A percentile compares a stretch with the other conserved stretches of the same genome.
Evolutionary conservation across 169 alveolate species (phyloP).

Genomic region (Neospora caninum): DNA sequence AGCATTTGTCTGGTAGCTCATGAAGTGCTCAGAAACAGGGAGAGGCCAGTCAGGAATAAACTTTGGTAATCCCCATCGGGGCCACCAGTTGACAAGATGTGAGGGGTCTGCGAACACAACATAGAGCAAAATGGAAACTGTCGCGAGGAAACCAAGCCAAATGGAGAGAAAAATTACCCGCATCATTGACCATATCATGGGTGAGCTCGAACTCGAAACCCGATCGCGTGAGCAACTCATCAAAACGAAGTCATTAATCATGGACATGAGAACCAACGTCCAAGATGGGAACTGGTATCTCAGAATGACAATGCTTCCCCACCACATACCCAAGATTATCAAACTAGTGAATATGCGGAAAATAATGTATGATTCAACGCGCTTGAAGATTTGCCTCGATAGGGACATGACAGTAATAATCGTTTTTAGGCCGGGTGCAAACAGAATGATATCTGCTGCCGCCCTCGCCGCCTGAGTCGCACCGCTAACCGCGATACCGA

Average conservation of each 20-base stretch:
- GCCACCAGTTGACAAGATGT: conserved; percentile 61
- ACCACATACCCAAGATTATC: conserved; percentile 72
- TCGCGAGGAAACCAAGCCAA: conserved; percentile 61
- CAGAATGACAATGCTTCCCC: conserved; percentile 67
- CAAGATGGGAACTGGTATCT: conserved; percentile 63
- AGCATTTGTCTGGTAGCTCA: conserved; percentile 58
- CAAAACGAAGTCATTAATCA: conserved; percentile 69
- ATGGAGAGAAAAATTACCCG: conserved; percentile 46
- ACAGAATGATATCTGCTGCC: conserved; percentile 88
- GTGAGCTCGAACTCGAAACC: conserved; percentile 64
- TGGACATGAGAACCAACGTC: conserved; percentile 65
- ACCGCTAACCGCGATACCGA: conserved; percentile 93
- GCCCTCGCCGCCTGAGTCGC: conserved; percentile 91
- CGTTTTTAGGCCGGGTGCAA: conserved; percentile 88
- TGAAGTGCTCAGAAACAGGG: conserved; percentile 4
- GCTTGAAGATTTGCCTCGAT: conserved; percentile 86
- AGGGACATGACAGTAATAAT: conserved; percentile 84
- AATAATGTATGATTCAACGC: conserved; percentile 83
- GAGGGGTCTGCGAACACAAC: conserved; percentile 60
- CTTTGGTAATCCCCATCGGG: conserved; percentile 29
- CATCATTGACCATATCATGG: conserved; percentile 69
- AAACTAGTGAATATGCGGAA: conserved; percentile 72
- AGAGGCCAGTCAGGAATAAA: conserved; percentile 17
- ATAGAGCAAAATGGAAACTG: conserved; percentile 51
- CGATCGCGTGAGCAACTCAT: conserved; percentile 70